Evolutionary conservation across 2,329 filamentous ascomycete genomes (phyloP), one percentile per base, ranked within the genome.

Genomic region (Rutstroemia sp.): DNA sequence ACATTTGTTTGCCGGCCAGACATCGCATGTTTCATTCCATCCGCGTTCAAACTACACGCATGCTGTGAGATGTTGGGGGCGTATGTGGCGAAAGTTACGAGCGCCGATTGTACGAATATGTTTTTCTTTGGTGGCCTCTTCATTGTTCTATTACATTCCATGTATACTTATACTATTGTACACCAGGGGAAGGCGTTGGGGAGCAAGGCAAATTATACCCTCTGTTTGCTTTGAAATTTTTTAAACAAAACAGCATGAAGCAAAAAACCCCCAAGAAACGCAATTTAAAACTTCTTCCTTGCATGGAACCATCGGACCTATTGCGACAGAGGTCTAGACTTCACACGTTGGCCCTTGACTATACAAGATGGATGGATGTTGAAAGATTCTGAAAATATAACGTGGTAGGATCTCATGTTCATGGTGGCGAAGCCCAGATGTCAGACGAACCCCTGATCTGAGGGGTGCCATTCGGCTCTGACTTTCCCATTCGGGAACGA

Each of bases 161-260:
- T 51, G 25, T 51, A n/a, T n/a, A 25, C n/a, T 36, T 48, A 48
- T 16, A 48, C 14, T 38, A 30, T 54, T 16, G 40, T n/a, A 51
- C 51, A 51, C 23, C 53, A 19, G 17, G 52, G 36, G 25, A 21
- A 17, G 38, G 45, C 52, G 45, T 54, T 54, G 23, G 30, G 46
- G 53, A 30, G 46, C 38, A 55, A 55, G 53, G 46, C 46, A 55
- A 55, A 51, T 45, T 16, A 45, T 51, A 51, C 25, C 47, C 27
- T 51, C 38, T 38, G 25, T 56, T 56, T 51, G 53, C 39, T 51
- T 51, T 56, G 53, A 38, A 51, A 34, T 34, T 48, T 48, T 5
- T 23, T 6, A 21, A n/a, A 25, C 8, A 34, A 17, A 19, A 8
- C 19, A 14, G 1, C 10, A 34, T 19, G 25, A 36, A 45, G n/a